Evolutionary conservation across 495 filamentous ascomycete genomes (phyloP).

Genomic region (Hypomontagnella monticulosa): DNA sequence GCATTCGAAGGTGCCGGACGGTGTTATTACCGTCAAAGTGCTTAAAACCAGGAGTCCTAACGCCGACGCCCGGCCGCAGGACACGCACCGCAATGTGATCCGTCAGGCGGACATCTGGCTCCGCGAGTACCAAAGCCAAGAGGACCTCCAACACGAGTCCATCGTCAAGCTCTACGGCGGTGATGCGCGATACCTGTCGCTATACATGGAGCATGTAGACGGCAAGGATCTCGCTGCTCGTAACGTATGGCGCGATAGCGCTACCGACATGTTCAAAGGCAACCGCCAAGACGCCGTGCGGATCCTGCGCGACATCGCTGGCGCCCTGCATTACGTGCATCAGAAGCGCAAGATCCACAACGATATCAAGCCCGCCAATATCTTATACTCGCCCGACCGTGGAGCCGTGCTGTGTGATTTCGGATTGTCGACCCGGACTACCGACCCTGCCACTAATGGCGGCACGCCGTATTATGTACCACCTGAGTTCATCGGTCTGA

Average conservation of each 20-base stretch:
- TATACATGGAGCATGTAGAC: conserved; percentile 64
- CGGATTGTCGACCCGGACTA: conserved; percentile 53
- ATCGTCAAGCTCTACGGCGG: conserved; percentile 60
- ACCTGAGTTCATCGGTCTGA: conserved; percentile 59
- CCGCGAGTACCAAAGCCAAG: conserved; percentile 58
- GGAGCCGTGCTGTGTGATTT: conserved; percentile 62
- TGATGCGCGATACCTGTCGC: conserved; percentile 58
- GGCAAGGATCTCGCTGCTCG: conserved; percentile 54
- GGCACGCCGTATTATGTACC: conserved; percentile 63
- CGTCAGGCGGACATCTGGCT: conserved; percentile 62
- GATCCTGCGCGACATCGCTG: conserved; percentile 57
- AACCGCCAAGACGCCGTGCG: conserved; percentile 51
- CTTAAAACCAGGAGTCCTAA: conserved; percentile 55
- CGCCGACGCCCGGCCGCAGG: conserved; percentile 46
- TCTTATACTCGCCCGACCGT: conserved; percentile 61
- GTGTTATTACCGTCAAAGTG: conserved; percentile 60
- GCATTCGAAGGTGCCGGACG: conserved; percentile 54
- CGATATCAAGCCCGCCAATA: conserved; percentile 63
- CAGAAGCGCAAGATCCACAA: conserved; percentile 57
- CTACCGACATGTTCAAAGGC: conserved; percentile 54
- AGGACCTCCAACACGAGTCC: conserved; percentile 57
- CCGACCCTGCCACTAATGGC: conserved; percentile 52
- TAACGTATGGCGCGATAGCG: conserved; percentile 51
- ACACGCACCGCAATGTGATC: conserved; percentile 57
- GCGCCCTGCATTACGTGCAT: conserved; percentile 59